Evolutionary conservation across 257 asterid species (phyloP), one percentile per base, ranked within the genome.

Genomic region (Lithospermum erythrorhizon): DNA sequence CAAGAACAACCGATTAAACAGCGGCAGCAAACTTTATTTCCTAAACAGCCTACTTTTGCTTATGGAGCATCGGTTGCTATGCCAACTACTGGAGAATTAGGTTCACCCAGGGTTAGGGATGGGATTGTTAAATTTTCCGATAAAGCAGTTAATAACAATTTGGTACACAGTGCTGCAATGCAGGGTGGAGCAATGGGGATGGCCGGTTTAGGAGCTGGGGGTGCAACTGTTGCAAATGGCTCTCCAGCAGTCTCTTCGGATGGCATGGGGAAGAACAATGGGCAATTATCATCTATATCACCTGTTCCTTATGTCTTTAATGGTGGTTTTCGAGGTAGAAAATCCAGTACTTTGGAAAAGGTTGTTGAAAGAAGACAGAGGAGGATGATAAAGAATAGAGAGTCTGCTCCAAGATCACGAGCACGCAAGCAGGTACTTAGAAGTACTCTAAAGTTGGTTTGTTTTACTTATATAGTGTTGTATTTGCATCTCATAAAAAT

Each of bases 391-490:
- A 90, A 90, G 70, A 90, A 90, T 67, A 62, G 97, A 70, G 96
- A 90, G 74, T 90, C 97, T 2, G 97, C 97, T 74, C 96, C 97
- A 22, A 80, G 97, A 67, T 90, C 97, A 55, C 79, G 97, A 53
- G 96, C 97, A 62, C 90, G 97, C 55, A 90, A 90, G 70, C 97
- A 90, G 97, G 97, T 90, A 73, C 61, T 30, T 20, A 48, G 19
- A 53, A 1, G 21, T 55, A 4, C 20, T 20, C 24, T 53, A 19
- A 6, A 19, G 11, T 53, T 51, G 21, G 56, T 20, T 13, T n/a
- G 9, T 15, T 57, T 66, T 10, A 23, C 18, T 25, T 57, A 29
- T 1, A 24, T 20, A 48, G 18, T 37, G 1, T 32, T 32, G 9
- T 3, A 5, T 5, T 9, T 9, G 8, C 45, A 9, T 32, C 45